phyloP scores from a whole-genome alignment of 2,329 filamentous ascomycete species.

The Hypoxylon sp. region DNA sequence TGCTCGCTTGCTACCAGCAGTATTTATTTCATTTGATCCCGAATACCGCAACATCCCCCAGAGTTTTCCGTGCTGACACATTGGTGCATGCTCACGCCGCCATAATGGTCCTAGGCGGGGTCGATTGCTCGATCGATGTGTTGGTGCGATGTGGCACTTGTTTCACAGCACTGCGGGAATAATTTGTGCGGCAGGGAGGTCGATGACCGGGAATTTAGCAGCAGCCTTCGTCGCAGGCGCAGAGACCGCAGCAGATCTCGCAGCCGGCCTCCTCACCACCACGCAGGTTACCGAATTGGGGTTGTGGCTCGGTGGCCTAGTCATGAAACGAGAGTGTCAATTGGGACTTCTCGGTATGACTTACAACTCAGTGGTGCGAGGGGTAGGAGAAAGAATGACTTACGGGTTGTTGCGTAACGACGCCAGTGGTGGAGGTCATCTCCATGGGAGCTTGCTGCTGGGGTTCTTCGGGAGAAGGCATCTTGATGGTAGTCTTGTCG shows the following conservation, averaged over 20 bases:
- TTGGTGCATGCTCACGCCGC: slow-evolving; percentile 16
- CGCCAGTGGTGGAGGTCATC: slow-evolving; percentile 54
- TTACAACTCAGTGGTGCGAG: not conserved
- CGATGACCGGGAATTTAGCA: slow-evolving; percentile 54
- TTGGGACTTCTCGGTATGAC: not conserved
- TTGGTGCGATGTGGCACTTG: slow-evolving; percentile 7
- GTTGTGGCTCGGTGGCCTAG: slow-evolving; percentile 59
- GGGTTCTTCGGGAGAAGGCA: slow-evolving; percentile 60
- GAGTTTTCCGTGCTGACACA: slow-evolving; percentile 15
- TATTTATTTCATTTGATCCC: slow-evolving; percentile 23
- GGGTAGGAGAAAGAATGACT: slow-evolving; percentile 42
- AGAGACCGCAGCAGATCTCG: slow-evolving; percentile 64
- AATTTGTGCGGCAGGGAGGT: not conserved
- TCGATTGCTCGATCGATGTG: slow-evolving; percentile 12
- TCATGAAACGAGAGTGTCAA: slow-evolving; percentile 20
- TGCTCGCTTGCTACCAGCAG: slow-evolving; percentile 1
- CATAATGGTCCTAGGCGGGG: slow-evolving; percentile 11
- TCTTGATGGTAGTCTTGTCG: slow-evolving; percentile 50
- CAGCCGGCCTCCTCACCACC: slow-evolving; percentile 64
- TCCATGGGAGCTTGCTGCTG: slow-evolving; percentile 63
- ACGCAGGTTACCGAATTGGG: slow-evolving; percentile 59
- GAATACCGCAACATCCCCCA: slow-evolving; percentile 25
- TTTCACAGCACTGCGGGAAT: slow-evolving; percentile 16
- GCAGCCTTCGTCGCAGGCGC: slow-evolving; percentile 62
- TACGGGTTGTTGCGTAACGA: slow-evolving; percentile 62